Evolutionary conservation across 108 stramenopile genomes (phyloP).

Genomic region (Tribonema minus): DNA sequence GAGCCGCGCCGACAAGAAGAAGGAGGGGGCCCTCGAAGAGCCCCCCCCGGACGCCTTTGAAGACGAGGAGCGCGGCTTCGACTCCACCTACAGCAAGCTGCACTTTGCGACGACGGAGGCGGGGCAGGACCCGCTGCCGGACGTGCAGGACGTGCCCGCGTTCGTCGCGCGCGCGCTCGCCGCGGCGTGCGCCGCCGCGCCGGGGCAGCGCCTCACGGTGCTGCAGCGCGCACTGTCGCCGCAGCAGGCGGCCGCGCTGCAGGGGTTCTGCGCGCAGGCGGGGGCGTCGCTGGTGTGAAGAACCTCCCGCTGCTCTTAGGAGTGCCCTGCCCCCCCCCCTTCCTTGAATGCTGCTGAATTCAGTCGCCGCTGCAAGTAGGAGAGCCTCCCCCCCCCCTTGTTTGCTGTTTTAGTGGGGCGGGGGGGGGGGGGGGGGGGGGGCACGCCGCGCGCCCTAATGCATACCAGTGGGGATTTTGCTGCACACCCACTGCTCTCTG

Average conservation of each 20-base stretch:
- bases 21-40: neutral
- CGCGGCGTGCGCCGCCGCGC: neutral
- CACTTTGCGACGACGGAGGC: conserved; percentile 4
- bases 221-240: neutral
- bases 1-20: neutral
- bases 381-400: too few species aligned
- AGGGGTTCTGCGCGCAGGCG: conserved; percentile 1
- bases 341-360: too few species aligned
- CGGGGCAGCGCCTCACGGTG: conserved; percentile 2
- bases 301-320: neutral
- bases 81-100: conserved; percentile 19
- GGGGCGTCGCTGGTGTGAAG: conserved; percentile 8
- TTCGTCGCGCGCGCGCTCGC: conserved; percentile 5
- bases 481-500: too few species aligned
- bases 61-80: conserved; percentile 24
- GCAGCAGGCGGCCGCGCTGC: conserved; percentile 3
- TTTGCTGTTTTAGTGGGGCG: too few species aligned
- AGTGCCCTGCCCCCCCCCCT: too few species aligned
- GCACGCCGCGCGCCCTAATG: too few species aligned
- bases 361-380: too few species aligned
- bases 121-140: conserved; percentile 5
- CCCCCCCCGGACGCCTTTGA: neutral
- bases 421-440: too few species aligned
- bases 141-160: neutral
- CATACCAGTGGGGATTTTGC: too few species aligned